Evolutionary conservation across 176 grass and related monocot species (phyloP).

Genomic region (Oropetium thomaeum): DNA sequence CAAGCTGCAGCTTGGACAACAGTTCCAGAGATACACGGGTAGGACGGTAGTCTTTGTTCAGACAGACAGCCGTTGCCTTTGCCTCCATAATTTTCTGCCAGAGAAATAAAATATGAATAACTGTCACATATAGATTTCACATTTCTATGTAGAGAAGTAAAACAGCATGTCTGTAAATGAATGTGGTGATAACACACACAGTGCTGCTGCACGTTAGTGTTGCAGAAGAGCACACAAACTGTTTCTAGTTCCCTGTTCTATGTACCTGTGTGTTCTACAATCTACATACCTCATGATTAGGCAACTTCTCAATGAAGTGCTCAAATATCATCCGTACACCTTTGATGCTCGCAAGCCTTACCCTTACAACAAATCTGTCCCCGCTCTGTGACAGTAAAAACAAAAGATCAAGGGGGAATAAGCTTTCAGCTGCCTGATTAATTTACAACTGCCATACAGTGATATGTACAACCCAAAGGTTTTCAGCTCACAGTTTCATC

Average conservation of each 20-base stretch:
- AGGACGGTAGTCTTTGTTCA: slow-evolving; percentile 64
- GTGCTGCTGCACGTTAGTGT: background rate
- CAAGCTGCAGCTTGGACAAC: slow-evolving; percentile 54
- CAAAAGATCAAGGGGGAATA: slow-evolving; percentile 8
- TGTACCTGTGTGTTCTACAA: background rate
- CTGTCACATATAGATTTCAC: background rate
- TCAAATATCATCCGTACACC: slow-evolving; percentile 62
- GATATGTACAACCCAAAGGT: background rate
- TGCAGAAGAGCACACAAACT: background rate
- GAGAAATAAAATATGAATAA: slow-evolving; percentile 1
- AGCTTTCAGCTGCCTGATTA: background rate
- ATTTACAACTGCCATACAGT: background rate
- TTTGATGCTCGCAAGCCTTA: slow-evolving; percentile 53
- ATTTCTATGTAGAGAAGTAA: background rate
- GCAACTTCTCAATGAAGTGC: slow-evolving; percentile 75
- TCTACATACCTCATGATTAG: slow-evolving; percentile 57
- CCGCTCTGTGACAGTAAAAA: slow-evolving; percentile 58
- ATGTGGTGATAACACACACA: background rate
- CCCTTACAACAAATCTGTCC: slow-evolving; percentile 83
- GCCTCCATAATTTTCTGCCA: slow-evolving; percentile 74
- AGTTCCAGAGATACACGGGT: slow-evolving; percentile 66
- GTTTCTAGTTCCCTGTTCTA: background rate
- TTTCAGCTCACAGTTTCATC: background rate
- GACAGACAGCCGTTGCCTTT: slow-evolving; percentile 60
- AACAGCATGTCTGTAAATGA: background rate